Evolutionary conservation across 2,329 filamentous ascomycete genomes (phyloP), one percentile per base, ranked within the genome.

Genomic region (Magnaporthiopsis rhizophila): DNA sequence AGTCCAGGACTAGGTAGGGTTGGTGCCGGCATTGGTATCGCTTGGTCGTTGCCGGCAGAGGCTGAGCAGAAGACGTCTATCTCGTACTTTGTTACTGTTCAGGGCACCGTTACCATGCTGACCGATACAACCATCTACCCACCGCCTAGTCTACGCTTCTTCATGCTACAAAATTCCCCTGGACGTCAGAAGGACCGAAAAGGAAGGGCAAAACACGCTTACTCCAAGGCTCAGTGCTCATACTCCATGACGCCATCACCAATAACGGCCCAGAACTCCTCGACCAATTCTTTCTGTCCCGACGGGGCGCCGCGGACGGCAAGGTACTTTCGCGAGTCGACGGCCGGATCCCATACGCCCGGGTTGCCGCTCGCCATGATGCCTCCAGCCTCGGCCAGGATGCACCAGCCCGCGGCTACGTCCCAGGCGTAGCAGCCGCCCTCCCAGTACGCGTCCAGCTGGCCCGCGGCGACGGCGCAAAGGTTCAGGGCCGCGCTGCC

Each of bases 371-470:
- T 83, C 9, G 83, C 89, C 79, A 94, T 85, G 62, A 85, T 78
- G 0, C 90, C 90, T 0, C 90, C 91, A 0, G 90, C 89, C 78
- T 94, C 90, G 36, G 79, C 77, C 32, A 94, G 77, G 66, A 94
- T 88, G 65, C 88, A 86, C 90, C 90, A 93, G 0, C 87, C 90
- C 6, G 91, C 91, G 72, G 89, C 91, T 2, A 94, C 90, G 73
- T 94, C 90, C 90, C 90, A 94, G 1, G 90, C 89, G 84, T 89
- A 94, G 74, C 89, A 92, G 0, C 91, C 90, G 53, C 88, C 89
- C 76, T 94, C 90, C 90, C 90, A 94, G 73, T 91, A 94, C 28
- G 86, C 70, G 73, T 94, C 90, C 32, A 91, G 69, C 73, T 86
- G 82, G 0, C 90, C 90, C 12, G 85, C 83, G 3, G 90, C 90